Evolutionary conservation across 306 rosid genomes (phyloP).

Genomic region (Astragalus membranaceus): DNA sequence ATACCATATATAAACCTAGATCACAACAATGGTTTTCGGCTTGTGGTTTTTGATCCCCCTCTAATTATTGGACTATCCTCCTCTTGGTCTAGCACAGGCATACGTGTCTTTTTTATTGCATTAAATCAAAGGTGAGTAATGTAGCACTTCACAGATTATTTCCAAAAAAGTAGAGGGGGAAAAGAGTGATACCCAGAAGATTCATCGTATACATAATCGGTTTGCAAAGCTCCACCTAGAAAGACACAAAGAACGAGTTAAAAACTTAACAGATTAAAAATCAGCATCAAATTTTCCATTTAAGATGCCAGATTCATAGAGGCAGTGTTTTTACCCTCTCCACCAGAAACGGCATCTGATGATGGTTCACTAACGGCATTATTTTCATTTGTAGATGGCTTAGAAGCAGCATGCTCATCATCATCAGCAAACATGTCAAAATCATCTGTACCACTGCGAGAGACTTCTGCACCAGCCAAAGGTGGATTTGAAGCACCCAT

Average conservation of each 20-base stretch:
- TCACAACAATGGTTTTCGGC: background rate
- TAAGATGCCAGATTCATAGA: slow-evolving; percentile 5
- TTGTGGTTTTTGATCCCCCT: background rate
- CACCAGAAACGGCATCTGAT: slow-evolving; percentile 19
- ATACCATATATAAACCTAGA: background rate
- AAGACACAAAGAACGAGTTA: slow-evolving; percentile 11
- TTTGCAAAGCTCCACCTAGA: slow-evolving; percentile 44
- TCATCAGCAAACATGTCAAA: slow-evolving; percentile 84
- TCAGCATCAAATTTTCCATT: slow-evolving; percentile 1
- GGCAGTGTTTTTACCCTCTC: slow-evolving; percentile 34
- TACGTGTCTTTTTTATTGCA: background rate
- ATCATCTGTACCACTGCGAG: slow-evolving; percentile 40
- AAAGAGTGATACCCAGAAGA: slow-evolving; percentile 51
- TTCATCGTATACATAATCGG: slow-evolving; percentile 58
- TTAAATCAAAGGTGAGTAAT: background rate
- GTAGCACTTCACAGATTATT: background rate
- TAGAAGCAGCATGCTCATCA: slow-evolving; percentile 37
- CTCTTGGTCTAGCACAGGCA: background rate
- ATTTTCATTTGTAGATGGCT: slow-evolving; percentile 44
- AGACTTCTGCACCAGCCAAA: slow-evolving; percentile 32
- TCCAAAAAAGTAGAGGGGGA: slow-evolving; percentile 6
- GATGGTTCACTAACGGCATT: slow-evolving; percentile 35
- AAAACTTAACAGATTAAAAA: background rate
- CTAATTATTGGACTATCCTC: background rate
- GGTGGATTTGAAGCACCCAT: slow-evolving; percentile 21